A percentile compares a stretch with the other conserved stretches of the same genome.
Conservation (phyloP, 202 grass and related monocot genomes). For the Sporobolus alterniflorus region DNA sequence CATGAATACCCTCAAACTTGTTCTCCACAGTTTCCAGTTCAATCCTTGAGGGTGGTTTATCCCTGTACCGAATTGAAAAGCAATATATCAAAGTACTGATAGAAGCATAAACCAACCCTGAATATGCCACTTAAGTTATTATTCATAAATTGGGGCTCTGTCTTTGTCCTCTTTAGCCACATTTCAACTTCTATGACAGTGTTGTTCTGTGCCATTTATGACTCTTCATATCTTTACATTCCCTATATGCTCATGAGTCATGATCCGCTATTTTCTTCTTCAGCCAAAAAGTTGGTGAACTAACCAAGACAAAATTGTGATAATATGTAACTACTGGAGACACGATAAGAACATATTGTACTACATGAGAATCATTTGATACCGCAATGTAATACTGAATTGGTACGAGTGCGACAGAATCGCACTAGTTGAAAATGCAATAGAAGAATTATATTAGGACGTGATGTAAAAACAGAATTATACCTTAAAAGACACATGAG, state of each 20-base stretch:
- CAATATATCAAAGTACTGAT: not conserved
- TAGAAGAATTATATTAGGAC: not conserved
- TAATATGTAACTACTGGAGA: not conserved
- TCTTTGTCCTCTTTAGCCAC: not conserved
- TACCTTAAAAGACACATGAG: slow-evolving; percentile 82
- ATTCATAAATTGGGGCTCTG: not conserved
- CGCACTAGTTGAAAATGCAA: not conserved
- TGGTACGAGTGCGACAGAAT: not conserved
- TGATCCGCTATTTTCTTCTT: not conserved
- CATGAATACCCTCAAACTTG: slow-evolving; percentile 36
- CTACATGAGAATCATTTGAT: not conserved
- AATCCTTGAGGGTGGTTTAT: slow-evolving; percentile 57
- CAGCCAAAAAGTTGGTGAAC: not conserved
- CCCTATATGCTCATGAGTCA: not conserved
- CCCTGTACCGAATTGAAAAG: slow-evolving; percentile 44
- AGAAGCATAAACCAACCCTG: slow-evolving; percentile 1
- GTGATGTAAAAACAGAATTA: not conserved
- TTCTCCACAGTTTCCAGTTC: slow-evolving; percentile 64
- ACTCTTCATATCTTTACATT: not conserved
- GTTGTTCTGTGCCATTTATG: not conserved
- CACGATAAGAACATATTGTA: not conserved
- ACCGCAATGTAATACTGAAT: not conserved
- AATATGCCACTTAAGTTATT: slow-evolving; percentile 14
- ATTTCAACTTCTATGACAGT: not conserved
- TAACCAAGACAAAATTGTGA: not conserved